These are phyloP conservation scores for Sporothrix pallida DNA, from an alignment of 2,329 filamentous ascomycete species.

Conservation along the genomic window DNA sequence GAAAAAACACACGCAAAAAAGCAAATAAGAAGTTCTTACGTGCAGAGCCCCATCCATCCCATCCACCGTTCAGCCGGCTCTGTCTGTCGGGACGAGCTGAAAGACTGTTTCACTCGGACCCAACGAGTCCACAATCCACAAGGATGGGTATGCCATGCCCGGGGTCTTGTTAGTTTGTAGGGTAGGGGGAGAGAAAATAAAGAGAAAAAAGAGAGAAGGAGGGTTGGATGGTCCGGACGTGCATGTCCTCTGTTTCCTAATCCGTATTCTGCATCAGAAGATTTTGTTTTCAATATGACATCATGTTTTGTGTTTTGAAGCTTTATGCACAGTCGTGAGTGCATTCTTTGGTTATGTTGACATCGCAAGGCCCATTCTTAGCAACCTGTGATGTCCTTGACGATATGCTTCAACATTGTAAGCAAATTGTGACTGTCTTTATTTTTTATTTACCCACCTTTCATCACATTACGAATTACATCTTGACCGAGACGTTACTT, in stretches of 20 bases:
- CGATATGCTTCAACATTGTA: too few species aligned
- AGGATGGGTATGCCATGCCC: not conserved
- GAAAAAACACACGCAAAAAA: not conserved
- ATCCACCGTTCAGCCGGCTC: slow-evolving; percentile 32
- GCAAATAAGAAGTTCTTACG: not conserved
- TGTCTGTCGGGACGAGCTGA: slow-evolving; percentile 32
- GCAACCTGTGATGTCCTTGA: too few species aligned
- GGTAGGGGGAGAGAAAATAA: too few species aligned
- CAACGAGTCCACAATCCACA: slow-evolving; percentile 24
- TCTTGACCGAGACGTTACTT: too few species aligned
- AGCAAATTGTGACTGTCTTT: too few species aligned
- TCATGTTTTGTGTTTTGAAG: not conserved
- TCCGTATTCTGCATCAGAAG: not conserved
- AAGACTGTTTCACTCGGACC: slow-evolving; percentile 26
- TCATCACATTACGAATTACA: too few species aligned
- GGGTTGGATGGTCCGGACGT: not conserved
- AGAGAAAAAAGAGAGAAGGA: not conserved
- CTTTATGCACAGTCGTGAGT: not conserved
- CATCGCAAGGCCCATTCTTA: too few species aligned
- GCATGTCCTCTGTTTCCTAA: slow-evolving; percentile 13
- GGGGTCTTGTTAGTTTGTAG: not conserved
- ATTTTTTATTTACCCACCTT: too few species aligned
- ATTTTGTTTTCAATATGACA: not conserved
- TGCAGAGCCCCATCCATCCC: slow-evolving; percentile 30
- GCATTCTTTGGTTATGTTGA: too few species aligned